Percentiles rank a stretch among this genome's conserved stretches.
These are phyloP conservation scores for Aspergillus transmontanensis DNA, from an alignment of 2,329 filamentous ascomycete genomes.

Conservation along the genomic window DNA sequence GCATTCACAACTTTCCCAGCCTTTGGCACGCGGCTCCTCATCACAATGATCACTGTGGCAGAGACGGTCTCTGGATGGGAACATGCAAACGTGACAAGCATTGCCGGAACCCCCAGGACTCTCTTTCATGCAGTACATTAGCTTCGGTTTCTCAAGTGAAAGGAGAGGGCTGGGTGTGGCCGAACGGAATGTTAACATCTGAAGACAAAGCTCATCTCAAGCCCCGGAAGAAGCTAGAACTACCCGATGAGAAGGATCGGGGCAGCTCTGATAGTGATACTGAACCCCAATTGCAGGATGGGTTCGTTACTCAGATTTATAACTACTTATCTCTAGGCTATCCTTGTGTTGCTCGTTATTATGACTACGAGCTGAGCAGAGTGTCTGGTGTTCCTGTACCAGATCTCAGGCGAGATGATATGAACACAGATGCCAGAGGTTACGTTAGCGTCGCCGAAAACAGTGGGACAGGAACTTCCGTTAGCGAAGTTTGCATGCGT, in stretches of 20 bases:
- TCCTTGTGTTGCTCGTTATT: slow-evolving; percentile 78
- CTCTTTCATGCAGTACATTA: slow-evolving; percentile 26
- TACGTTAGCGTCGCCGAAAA: slow-evolving; percentile 62
- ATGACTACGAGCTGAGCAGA: slow-evolving; percentile 81
- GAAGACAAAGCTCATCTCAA: neutral
- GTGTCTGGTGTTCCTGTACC: slow-evolving; percentile 71
- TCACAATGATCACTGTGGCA: slow-evolving; percentile 38
- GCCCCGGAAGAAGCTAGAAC: neutral
- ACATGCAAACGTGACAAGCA: slow-evolving; percentile 36
- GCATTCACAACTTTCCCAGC: slow-evolving; percentile 55
- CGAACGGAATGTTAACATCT: neutral
- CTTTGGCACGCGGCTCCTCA: slow-evolving; percentile 77
- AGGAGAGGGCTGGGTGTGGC: neutral
- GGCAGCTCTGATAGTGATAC: slow-evolving; percentile 49
- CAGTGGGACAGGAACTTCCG: slow-evolving; percentile 49
- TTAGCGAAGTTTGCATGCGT: slow-evolving; percentile 61
- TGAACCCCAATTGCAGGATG: slow-evolving; percentile 72
- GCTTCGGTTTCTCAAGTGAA: slow-evolving; percentile 20
- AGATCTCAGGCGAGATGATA: slow-evolving; percentile 73
- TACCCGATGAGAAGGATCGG: slow-evolving; percentile 29
- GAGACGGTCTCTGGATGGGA: slow-evolving; percentile 47
- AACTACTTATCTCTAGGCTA: slow-evolving; percentile 95
- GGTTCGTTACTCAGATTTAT: slow-evolving; percentile 92
- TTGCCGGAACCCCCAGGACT: slow-evolving; percentile 13
- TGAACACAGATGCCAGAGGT: slow-evolving; percentile 65